Percentiles rank a stretch among this genome's conserved stretches.
These are phyloP conservation scores for Teratosphaeria nubilosa DNA, from an alignment of 2,329 filamentous ascomycete species.

Conservation along the genomic window DNA sequence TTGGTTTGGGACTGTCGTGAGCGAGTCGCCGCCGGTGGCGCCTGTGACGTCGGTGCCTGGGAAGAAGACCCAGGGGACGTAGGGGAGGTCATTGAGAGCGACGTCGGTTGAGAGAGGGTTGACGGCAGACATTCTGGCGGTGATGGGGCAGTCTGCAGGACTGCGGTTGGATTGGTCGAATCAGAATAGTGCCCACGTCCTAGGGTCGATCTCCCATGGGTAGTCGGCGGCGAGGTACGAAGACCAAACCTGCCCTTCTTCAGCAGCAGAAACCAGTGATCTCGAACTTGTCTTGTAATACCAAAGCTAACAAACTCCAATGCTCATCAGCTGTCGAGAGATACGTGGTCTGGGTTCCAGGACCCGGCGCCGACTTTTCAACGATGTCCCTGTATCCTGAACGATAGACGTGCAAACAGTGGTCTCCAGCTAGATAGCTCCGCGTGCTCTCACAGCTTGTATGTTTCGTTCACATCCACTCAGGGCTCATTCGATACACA, in stretches of 20 bases:
- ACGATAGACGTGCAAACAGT: not conserved
- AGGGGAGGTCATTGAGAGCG: conserved; percentile 8
- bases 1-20: conserved; percentile 65
- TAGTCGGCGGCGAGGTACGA: too few relatives aligned
- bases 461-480: not conserved
- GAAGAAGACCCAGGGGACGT: conserved; percentile 35
- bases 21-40: conserved; percentile 55
- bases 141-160: not conserved
- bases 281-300: too few relatives aligned
- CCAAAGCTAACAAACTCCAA: not conserved
- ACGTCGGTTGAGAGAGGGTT: not conserved
- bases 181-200: not conserved
- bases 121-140: not conserved
- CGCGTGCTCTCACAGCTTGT: not conserved
- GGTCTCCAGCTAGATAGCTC: not conserved
- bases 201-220: not conserved
- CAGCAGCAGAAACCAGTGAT: too few relatives aligned
- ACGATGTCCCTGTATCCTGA: not conserved
- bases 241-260: too few relatives aligned
- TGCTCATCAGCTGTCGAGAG: not conserved
- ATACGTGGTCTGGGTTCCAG: not conserved
- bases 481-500: not conserved
- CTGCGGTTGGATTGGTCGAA: not conserved
- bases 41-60: conserved; percentile 56
- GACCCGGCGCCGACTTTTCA: not conserved